Evolutionary conservation across 73 alveolate species (phyloP).

Genomic region (Urostyla sp.): DNA sequence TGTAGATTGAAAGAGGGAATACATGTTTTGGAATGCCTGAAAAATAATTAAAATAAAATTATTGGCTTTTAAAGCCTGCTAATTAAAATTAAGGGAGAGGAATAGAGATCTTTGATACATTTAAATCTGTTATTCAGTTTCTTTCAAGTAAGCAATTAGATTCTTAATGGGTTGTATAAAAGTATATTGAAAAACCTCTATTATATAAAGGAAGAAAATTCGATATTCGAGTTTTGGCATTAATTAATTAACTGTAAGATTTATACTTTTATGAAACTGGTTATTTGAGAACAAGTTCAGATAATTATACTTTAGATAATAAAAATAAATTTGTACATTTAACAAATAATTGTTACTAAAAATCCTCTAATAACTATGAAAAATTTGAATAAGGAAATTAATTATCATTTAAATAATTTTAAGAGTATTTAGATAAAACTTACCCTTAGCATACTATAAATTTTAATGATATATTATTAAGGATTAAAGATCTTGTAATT

Average conservation of each 20-base stretch:
- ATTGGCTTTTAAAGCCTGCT: conserved; percentile 90
- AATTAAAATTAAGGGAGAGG: conserved; percentile 73
- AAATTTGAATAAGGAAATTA: conserved; percentile 82
- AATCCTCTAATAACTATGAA: conserved; percentile 74
- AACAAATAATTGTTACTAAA: conserved; percentile 80
- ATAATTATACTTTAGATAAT: conserved; percentile 73
- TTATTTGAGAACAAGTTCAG: conserved; percentile 78
- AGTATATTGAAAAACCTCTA: conserved; percentile 79
- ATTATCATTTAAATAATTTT: conserved; percentile 74
- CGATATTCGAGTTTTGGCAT: conserved; percentile 77
- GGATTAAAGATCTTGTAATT: conserved; percentile 74
- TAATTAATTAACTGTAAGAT: conserved; percentile 66
- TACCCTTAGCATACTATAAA: conserved; percentile 47
- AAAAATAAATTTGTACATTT: conserved; percentile 75
- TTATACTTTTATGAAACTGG: conserved; percentile 78
- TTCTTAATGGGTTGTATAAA: conserved; percentile 65
- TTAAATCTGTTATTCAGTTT: conserved; percentile 5
- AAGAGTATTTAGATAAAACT: conserved; percentile 65
- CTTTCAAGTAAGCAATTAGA: conserved; percentile 14
- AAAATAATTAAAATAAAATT: conserved; percentile 73
- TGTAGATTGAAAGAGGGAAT: conserved; percentile 62
- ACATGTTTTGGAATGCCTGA: conserved; percentile 60
- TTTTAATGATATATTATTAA: conserved; percentile 66
- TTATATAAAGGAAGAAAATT: conserved; percentile 74
- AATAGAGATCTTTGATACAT: conserved; percentile 18